Conservation (phyloP, 177 flowering plant genomes). For the Vitis hybrid region DNA sequence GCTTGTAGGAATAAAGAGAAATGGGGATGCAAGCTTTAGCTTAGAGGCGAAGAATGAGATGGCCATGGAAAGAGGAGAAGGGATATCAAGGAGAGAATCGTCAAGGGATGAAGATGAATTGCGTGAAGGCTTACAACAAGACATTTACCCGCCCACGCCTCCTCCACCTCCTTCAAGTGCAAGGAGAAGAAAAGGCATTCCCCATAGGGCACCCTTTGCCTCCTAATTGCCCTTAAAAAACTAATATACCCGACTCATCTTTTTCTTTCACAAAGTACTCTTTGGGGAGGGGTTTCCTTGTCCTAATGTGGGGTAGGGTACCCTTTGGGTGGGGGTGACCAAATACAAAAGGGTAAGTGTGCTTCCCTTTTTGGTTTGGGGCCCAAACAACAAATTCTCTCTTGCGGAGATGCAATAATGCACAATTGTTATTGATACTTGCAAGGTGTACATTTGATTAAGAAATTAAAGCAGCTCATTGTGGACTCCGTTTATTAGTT, state of each 20-base stretch:
- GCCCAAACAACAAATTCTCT: conserved; percentile 24
- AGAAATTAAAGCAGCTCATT: conserved; percentile 40
- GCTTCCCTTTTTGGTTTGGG: conserved; percentile 22
- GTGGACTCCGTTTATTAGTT: conserved; percentile 50
- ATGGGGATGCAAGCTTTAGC: conserved; percentile 65
- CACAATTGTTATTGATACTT: conserved; percentile 39
- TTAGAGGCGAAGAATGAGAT: conserved; percentile 44
- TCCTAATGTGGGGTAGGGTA: conserved; percentile 15
- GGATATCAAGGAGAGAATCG: conserved; percentile 24
- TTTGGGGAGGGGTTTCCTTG: conserved; percentile 14
- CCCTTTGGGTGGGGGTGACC: conserved; percentile 9
- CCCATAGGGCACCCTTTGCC: conserved; percentile 83
- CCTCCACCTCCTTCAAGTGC: conserved; percentile 51
- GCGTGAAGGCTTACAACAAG: conserved; percentile 61
- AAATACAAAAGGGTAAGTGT: conserved; percentile 20
- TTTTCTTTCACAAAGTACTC: conserved; percentile 4
- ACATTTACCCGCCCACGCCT: conserved; percentile 63
- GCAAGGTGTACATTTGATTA: conserved; percentile 53
- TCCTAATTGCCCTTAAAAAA: conserved; percentile 28
- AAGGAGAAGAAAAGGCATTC: conserved; percentile 88
- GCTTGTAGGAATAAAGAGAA: conserved; percentile 78
- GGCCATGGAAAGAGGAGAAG: conserved; percentile 33
- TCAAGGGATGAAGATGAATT: conserved; percentile 43
- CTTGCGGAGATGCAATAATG: conserved; percentile 39
- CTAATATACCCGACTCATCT: conserved; percentile 7